phyloP scores from a whole-genome alignment of 805 yeast genomes.

The Peterozyma toletana region DNA sequence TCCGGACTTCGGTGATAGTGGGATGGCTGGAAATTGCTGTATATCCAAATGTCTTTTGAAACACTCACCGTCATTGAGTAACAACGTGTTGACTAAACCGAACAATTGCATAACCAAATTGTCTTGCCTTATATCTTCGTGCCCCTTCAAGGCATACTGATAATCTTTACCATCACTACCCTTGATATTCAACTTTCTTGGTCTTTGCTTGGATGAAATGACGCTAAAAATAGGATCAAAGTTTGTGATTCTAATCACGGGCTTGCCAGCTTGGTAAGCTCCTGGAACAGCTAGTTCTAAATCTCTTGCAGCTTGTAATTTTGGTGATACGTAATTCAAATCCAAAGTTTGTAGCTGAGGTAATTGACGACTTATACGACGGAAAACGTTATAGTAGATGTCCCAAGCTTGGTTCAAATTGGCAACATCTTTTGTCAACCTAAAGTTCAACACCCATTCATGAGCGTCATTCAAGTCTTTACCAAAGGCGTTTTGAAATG shows the following conservation, averaged over 20 bases:
- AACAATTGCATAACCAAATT: conserved; percentile 96
- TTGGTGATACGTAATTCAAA: conserved; percentile 90
- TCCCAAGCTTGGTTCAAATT: conserved; percentile 98
- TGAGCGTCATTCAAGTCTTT: conserved; percentile 87
- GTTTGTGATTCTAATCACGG: conserved; percentile 60
- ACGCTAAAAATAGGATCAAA: conserved; percentile 84
- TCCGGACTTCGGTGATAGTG: conserved; percentile 96
- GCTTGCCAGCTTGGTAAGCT: conserved; percentile 79
- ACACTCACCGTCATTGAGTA: conserved; percentile 88
- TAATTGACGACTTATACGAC: conserved; percentile 81
- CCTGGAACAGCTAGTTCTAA: conserved; percentile 92
- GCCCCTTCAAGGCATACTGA: conserved; percentile 81
- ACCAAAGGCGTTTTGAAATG: conserved; percentile 91
- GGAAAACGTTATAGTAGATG: conserved; percentile 86
- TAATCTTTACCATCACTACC: conserved; percentile 94
- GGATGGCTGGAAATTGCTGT: conserved; percentile 88
- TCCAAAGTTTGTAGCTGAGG: conserved; percentile 85
- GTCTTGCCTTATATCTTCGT: conserved; percentile 97
- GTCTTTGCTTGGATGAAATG: conserved; percentile 93
- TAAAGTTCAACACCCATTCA: conserved; percentile 86
- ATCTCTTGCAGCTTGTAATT: conserved; percentile 67
- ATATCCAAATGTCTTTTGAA: conserved; percentile 93
- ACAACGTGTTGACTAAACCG: conserved; percentile 87
- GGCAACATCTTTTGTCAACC: conserved; percentile 77
- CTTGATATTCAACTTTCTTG: conserved; percentile 68